Conservation (phyloP, 140 eudicot species). For the Anethum foeniculum region DNA sequence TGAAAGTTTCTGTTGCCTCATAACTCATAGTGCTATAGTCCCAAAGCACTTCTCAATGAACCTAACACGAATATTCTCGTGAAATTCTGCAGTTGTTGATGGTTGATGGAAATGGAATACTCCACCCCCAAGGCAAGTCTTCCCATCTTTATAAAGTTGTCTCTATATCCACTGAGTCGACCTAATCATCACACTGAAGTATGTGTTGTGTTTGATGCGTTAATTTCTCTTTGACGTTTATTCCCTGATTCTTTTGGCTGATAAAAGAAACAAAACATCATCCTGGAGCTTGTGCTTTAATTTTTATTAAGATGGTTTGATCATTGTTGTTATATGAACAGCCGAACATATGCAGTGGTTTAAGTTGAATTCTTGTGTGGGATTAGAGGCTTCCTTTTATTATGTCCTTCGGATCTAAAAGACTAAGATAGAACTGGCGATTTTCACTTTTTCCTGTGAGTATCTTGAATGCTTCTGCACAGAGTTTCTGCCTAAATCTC, state of each 20-base stretch:
- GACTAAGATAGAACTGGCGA: background rate
- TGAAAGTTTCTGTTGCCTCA: background rate
- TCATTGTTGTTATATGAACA: background rate
- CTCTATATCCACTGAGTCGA: background rate
- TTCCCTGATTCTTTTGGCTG: background rate
- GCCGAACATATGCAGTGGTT: background rate
- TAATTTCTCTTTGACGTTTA: background rate
- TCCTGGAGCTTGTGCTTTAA: background rate
- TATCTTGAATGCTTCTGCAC: background rate
- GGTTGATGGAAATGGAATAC: constrained; percentile 98
- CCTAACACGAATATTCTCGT: background rate
- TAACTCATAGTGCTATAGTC: background rate
- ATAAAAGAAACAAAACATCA: background rate
- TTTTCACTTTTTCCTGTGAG: background rate
- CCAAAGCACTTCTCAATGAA: background rate
- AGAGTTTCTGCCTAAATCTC: background rate
- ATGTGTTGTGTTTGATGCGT: background rate
- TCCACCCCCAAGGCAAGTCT: constrained; percentile 93
- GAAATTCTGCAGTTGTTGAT: constrained; percentile 56
- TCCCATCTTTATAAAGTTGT: constrained; percentile 10
- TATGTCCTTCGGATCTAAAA: background rate
- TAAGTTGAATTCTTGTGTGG: background rate
- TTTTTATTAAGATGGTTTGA: background rate
- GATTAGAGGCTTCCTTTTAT: background rate
- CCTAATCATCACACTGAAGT: background rate